Percentiles rank a stretch among this genome's conserved stretches.
Conservation (phyloP, 345 rosid species). For the Limnanthes douglasii region DNA sequence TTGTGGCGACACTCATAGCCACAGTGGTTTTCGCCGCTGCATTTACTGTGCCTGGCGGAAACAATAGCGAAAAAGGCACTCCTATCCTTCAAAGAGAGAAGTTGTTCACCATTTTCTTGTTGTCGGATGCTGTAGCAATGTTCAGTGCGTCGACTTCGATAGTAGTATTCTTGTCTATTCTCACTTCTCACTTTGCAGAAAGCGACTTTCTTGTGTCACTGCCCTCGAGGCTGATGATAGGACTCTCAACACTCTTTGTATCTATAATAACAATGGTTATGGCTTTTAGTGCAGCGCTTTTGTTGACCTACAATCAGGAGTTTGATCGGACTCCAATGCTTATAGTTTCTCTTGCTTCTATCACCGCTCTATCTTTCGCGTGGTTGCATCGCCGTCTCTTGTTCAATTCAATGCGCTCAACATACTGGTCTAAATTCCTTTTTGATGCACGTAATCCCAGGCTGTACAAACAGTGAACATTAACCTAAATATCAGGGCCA, state of each 20-base stretch:
- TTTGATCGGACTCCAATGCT: no score
- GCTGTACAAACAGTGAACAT: no score
- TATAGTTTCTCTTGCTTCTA: no score
- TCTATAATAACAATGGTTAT: constrained; percentile 62
- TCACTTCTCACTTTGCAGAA: constrained; percentile 38
- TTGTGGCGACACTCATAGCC: constrained; percentile 40
- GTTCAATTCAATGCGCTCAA: no score
- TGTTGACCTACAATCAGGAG: no score
- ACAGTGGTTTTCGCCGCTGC: constrained; percentile 50
- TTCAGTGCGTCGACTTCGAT: constrained; percentile 31
- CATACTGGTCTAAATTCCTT: no score
- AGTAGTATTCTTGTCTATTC: constrained; percentile 37
- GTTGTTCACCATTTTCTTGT: constrained; percentile 21
- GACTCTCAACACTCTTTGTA: constrained; percentile 45
- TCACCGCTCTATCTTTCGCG: no score
- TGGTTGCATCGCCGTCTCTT: no score
- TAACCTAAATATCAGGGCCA: no score
- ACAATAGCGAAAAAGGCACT: constrained; percentile 7
- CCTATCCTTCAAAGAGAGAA: constrained; percentile 4
- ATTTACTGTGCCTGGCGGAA: constrained; percentile 35
- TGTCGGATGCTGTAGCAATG: constrained; percentile 35
- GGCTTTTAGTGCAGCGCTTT: constrained; percentile 22
- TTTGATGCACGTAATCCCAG: no score
- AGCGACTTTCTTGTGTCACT: constrained; percentile 30
- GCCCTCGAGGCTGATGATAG: constrained; percentile 39